A percentile compares a stretch with the other conserved stretches of the same genome.
Evolutionary conservation across 1,284 basidiomycete genomes (phyloP).

Genomic region (Puccinia triticina): DNA sequence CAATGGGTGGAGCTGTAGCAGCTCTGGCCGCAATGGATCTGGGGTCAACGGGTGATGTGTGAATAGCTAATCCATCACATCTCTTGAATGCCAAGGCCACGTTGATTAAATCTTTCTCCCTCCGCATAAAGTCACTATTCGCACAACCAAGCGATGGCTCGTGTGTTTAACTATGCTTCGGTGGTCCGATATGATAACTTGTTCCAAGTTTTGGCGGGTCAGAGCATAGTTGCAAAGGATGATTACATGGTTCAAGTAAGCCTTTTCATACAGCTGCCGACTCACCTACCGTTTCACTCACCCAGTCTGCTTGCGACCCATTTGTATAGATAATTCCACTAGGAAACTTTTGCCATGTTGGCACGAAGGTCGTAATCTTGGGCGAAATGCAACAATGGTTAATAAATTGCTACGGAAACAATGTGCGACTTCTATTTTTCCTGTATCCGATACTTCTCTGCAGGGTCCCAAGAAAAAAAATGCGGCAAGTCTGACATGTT

Average conservation of each 20-base stretch:
- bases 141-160: conserved; percentile 33
- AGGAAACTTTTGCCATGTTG: conserved; percentile 50
- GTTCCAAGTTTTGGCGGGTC: conserved; percentile 53
- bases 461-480: too few species aligned
- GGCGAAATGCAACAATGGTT: conserved; percentile 52
- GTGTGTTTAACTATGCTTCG: conserved; percentile 1
- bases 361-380: conserved; percentile 52
- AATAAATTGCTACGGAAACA: conserved; percentile 44
- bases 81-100: neutral
- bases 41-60: conserved; percentile 27
- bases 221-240: conserved; percentile 52
- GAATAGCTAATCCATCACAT: neutral
- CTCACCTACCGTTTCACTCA: neutral
- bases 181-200: conserved; percentile 39
- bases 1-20: conserved; percentile 53
- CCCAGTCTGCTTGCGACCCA: too few species aligned
- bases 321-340: conserved; percentile 14
- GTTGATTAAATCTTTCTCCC: neutral
- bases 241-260: conserved; percentile 52
- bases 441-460: neutral
- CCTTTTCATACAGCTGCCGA: neutral
- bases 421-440: conserved; percentile 9
- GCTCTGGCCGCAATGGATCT: conserved; percentile 52
- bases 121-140: conserved; percentile 34
- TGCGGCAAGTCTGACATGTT: too few species aligned